A percentile compares a stretch with the other conserved stretches of the same genome.
Conservation (phyloP, 1,139 yeast species). For the Debaryomycetaceae sp. region DNA sequence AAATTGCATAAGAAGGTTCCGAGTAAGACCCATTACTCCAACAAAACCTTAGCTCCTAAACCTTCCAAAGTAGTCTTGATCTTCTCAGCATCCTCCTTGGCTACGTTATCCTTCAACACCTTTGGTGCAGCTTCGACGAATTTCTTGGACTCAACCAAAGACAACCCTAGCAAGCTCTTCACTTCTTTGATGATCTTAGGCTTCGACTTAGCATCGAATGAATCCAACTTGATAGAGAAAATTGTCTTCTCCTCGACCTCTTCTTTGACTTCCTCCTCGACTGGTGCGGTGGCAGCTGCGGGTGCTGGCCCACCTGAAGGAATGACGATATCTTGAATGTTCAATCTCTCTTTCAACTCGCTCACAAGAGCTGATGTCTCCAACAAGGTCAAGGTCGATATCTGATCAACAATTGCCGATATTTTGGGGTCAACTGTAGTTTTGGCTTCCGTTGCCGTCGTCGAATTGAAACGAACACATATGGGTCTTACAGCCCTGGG, state of each 20-base stretch:
- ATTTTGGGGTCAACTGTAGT: slow-evolving; percentile 85
- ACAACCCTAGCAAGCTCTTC: slow-evolving; percentile 83
- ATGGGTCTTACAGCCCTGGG: slow-evolving; percentile 19
- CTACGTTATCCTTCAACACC: slow-evolving; percentile 78
- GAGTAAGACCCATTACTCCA: slow-evolving; percentile 54
- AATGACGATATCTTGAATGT: slow-evolving; percentile 89
- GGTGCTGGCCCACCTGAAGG: slow-evolving; percentile 74
- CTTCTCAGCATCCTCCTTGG: slow-evolving; percentile 89
- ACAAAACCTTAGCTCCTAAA: slow-evolving; percentile 85
- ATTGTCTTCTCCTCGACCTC: slow-evolving; percentile 91
- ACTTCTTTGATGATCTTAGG: slow-evolving; percentile 98
- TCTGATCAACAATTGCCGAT: slow-evolving; percentile 80
- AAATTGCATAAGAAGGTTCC: slow-evolving; percentile 1
- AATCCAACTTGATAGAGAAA: slow-evolving; percentile 85
- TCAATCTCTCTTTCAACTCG: slow-evolving; percentile 80
- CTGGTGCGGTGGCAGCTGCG: slow-evolving; percentile 69
- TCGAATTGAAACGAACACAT: slow-evolving; percentile 52
- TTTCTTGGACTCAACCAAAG: slow-evolving; percentile 95
- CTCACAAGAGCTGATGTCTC: slow-evolving; percentile 84
- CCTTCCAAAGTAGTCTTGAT: slow-evolving; percentile 91
- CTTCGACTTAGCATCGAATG: slow-evolving; percentile 91
- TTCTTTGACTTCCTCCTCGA: slow-evolving; percentile 73
- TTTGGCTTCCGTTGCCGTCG: slow-evolving; percentile 33
- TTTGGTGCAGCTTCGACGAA: slow-evolving; percentile 98
- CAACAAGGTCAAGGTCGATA: slow-evolving; percentile 80